phyloP scores from a whole-genome alignment of 129 eudicot species.

The Flaveria sonorensis region DNA sequence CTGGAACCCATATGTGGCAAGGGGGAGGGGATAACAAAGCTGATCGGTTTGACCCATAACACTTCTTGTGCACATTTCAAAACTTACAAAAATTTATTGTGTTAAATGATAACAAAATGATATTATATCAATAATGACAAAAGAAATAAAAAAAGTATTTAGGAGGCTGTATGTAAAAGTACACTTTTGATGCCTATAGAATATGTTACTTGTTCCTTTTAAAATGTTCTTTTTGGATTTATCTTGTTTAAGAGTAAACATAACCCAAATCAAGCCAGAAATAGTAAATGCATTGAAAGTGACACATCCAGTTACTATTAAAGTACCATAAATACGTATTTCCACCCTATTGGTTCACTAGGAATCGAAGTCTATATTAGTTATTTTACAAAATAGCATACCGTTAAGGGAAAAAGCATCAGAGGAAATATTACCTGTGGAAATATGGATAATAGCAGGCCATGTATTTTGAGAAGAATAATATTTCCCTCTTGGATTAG shows the following conservation, averaged over 20 bases:
- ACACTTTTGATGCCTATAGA: not conserved
- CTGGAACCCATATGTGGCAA: too few species aligned
- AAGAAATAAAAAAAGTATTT: too few species aligned
- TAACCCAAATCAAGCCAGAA: not conserved
- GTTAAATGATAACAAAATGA: too few species aligned
- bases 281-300: not conserved
- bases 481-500: slow-evolving; percentile 80
- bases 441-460: slow-evolving; percentile 66
- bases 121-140: too few species aligned
- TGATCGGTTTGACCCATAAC: too few species aligned
- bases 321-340: not conserved
- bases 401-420: not conserved
- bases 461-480: slow-evolving; percentile 78
- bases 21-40: too few species aligned
- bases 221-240: not conserved
- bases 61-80: too few species aligned
- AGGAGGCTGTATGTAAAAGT: not conserved
- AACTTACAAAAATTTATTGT: too few species aligned
- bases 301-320: not conserved
- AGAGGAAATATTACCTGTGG: slow-evolving; percentile 61
- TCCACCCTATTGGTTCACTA: slow-evolving; percentile 4
- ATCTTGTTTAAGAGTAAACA: not conserved
- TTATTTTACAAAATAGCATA: not conserved
- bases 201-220: not conserved
- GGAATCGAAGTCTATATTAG: slow-evolving; percentile 3